These are phyloP conservation scores for Tylopilus plumbeoviolaceoides DNA, from an alignment of 768 basidiomycete genomes.

Conservation along the genomic window DNA sequence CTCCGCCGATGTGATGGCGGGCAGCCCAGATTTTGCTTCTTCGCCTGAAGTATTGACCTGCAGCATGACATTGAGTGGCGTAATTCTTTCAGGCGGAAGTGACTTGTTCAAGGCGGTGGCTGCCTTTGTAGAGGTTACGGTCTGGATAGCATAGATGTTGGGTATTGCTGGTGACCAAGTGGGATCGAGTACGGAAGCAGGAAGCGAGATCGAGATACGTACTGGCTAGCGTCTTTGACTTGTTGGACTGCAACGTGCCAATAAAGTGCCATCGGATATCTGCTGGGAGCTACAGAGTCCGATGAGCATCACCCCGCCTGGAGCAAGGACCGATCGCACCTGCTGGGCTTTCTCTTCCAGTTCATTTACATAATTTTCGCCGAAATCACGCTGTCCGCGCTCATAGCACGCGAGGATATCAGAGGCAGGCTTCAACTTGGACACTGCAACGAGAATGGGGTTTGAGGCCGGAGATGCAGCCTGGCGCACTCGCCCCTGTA, in stretches of 20 bases:
- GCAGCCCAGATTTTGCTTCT: constrained; percentile 80
- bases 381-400: constrained; percentile 84
- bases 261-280: constrained; percentile 98
- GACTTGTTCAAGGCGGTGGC: constrained; percentile 78
- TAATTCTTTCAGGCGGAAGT: constrained; percentile 49
- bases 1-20: constrained; percentile 45
- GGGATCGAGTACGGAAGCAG: constrained; percentile 2
- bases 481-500: constrained; percentile 44
- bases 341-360: constrained; percentile 78
- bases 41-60: constrained; percentile 98
- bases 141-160: constrained; percentile 85
- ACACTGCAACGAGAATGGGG: constrained; percentile 77
- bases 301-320: constrained; percentile 3
- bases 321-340: constrained; percentile 37
- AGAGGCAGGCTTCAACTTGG: constrained; percentile 86
- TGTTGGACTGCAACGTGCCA: constrained; percentile 90
- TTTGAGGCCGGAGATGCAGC: constrained; percentile 28
- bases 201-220: constrained; percentile 16
- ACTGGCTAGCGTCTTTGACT: constrained; percentile 87
- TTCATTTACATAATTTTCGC: constrained; percentile 97
- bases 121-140: constrained; percentile 74
- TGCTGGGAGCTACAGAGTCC: constrained; percentile 59
- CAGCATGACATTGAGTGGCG: constrained; percentile 75
- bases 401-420: constrained; percentile 85
- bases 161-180: constrained; percentile 59